These are phyloP conservation scores for Candida quercuum DNA, from an alignment of 805 yeast species.

Conservation along the genomic window DNA sequence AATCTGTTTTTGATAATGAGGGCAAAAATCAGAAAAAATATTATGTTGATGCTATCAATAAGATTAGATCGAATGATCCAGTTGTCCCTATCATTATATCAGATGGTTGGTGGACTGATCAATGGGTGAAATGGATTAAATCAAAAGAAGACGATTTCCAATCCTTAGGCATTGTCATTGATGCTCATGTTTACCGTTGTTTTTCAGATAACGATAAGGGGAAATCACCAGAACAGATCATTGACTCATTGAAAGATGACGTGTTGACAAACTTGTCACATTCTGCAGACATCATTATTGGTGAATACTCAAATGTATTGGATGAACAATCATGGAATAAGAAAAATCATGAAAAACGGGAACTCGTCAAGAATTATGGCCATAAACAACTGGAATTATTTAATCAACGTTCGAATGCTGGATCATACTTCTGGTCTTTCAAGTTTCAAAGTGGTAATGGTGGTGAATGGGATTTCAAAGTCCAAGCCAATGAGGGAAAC, in stretches of 20 bases:
- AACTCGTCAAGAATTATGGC: conserved; percentile 60
- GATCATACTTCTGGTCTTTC: conserved; percentile 86
- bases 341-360: conserved; percentile 40
- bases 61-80: conserved; percentile 50
- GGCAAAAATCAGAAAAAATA: conserved; percentile 50
- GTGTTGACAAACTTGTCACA: conserved; percentile 43
- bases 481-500: conserved; percentile 64
- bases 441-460: conserved; percentile 87
- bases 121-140: conserved; percentile 64
- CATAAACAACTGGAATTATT: conserved; percentile 44
- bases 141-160: conserved; percentile 33
- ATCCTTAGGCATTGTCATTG: conserved; percentile 64
- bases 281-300: conserved; percentile 69
- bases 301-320: conserved; percentile 87
- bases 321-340: conserved; percentile 73
- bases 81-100: conserved; percentile 72
- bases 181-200: conserved; percentile 83
- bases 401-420: conserved; percentile 52
- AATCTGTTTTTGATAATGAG: conserved; percentile 59
- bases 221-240: conserved; percentile 61
- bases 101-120: conserved; percentile 91
- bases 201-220: conserved; percentile 69
- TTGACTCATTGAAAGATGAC: conserved; percentile 46
- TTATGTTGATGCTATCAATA: conserved; percentile 58
- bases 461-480: conserved; percentile 93